These are phyloP conservation scores for Trichocomaceae sp. DNA, from an alignment of 2,329 filamentous ascomycete species.

Conservation along the genomic window DNA sequence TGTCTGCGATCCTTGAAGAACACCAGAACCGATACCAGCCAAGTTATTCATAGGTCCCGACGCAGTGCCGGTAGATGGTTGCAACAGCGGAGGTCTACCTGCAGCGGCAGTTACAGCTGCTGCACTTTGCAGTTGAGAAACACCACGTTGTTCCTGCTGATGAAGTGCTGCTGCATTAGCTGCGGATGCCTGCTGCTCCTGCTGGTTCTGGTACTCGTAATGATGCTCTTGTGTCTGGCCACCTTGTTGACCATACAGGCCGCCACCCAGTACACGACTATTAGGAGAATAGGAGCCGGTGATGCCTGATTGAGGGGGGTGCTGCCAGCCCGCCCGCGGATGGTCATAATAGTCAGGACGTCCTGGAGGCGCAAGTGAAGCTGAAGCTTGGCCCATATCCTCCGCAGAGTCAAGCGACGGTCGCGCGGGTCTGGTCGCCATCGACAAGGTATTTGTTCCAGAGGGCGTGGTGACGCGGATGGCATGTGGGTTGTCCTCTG, in stretches of 20 bases:
- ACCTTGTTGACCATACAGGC: conserved; percentile 32
- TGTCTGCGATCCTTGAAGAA: conserved; percentile 47
- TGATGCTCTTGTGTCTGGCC: conserved; percentile 37
- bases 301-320: conserved; percentile 26
- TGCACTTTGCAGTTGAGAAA: conserved; percentile 60
- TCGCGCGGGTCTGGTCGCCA: conserved; percentile 40
- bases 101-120: conserved; percentile 42
- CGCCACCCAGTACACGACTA: conserved; percentile 30
- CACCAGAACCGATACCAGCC: conserved; percentile 56
- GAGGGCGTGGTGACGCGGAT: conserved; percentile 96
- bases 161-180: conserved; percentile 42
- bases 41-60: conserved; percentile 52
- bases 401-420: conserved; percentile 27
- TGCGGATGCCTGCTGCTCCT: conserved; percentile 43
- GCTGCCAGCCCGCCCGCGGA: conserved; percentile 35
- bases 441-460: conserved; percentile 91
- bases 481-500: conserved; percentile 87
- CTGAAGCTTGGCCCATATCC: conserved; percentile 26
- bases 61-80: conserved; percentile 39
- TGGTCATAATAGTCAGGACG: conserved; percentile 38
- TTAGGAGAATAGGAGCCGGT: conserved; percentile 37
- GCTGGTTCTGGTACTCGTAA: conserved; percentile 38
- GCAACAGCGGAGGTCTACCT: conserved; percentile 45
- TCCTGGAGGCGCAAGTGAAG: conserved; percentile 25
- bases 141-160: conserved; percentile 59